Evolutionary conservation across 2,329 filamentous ascomycete species (phyloP).

Genomic region (Aspergillus udagawae): DNA sequence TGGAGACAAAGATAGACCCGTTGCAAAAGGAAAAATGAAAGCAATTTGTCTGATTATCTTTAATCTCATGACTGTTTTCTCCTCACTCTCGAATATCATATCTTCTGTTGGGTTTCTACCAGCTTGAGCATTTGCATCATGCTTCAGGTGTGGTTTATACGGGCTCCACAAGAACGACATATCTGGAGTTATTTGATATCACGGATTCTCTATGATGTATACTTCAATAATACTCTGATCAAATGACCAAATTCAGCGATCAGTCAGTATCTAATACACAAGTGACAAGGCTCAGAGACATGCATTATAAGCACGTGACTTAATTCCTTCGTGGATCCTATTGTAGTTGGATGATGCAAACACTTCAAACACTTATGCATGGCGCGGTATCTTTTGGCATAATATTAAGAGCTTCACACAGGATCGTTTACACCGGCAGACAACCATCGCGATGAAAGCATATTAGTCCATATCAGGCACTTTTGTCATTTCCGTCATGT

Average conservation of each 20-base stretch:
- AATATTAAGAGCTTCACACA: background rate
- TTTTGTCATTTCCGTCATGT: slow-evolving; percentile 43
- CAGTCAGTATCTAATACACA: background rate
- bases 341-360: slow-evolving; percentile 11
- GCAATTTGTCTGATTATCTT: background rate
- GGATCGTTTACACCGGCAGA: background rate
- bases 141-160: background rate
- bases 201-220: background rate
- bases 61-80: background rate
- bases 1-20: slow-evolving; percentile 75
- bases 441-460: background rate
- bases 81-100: background rate
- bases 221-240: background rate
- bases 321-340: background rate
- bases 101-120: slow-evolving; percentile 7
- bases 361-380: slow-evolving; percentile 13
- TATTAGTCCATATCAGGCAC: background rate
- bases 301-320: background rate
- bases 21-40: slow-evolving; percentile 63
- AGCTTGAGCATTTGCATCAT: background rate
- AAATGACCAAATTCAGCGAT: background rate
- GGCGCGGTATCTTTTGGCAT: background rate
- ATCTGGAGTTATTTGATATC: background rate
- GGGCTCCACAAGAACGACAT: background rate
- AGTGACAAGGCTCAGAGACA: background rate